Evolutionary conservation across 2,329 filamentous ascomycete genomes (phyloP).

Genomic region (Fusarium hostae): DNA sequence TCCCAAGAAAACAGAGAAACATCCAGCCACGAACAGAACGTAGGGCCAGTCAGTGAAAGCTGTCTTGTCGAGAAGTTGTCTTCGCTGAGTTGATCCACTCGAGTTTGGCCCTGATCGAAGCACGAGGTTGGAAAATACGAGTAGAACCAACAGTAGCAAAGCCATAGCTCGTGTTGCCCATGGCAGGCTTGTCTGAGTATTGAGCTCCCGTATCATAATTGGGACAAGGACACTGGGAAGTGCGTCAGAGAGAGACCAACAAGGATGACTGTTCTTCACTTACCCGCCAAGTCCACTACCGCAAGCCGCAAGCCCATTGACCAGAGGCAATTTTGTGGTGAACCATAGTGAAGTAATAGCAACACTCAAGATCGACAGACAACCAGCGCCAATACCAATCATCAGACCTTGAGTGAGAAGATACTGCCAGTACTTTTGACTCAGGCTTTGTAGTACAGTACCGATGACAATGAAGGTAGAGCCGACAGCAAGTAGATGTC

Average conservation of each 20-base stretch:
- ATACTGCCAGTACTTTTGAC: slow-evolving; percentile 77
- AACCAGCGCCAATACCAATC: slow-evolving; percentile 74
- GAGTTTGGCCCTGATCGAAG: slow-evolving; percentile 9
- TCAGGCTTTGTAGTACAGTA: slow-evolving; percentile 33
- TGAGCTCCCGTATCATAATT: slow-evolving; percentile 31
- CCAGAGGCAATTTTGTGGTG: slow-evolving; percentile 73
- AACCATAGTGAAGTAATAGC: slow-evolving; percentile 83
- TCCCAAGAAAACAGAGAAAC: slow-evolving; percentile 64
- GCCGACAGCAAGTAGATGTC: slow-evolving; percentile 23
- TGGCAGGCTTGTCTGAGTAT: background rate
- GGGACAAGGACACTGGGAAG: slow-evolving; percentile 28
- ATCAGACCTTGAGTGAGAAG: slow-evolving; percentile 79
- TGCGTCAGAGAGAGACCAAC: fast-evolving
- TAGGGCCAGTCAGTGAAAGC: slow-evolving; percentile 37
- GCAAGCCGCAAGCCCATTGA: slow-evolving; percentile 80
- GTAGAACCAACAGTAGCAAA: slow-evolving; percentile 8
- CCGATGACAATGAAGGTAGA: slow-evolving; percentile 35
- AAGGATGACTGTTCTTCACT: fast-evolving
- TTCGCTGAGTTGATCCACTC: background rate
- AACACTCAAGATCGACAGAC: slow-evolving; percentile 83
- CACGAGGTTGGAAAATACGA: slow-evolving; percentile 14
- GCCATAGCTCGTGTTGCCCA: slow-evolving; percentile 33
- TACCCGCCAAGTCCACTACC: slow-evolving; percentile 74
- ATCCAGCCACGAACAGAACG: slow-evolving; percentile 8
- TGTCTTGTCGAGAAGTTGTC: slow-evolving; percentile 25